Base-by-base conservation (phyloP, 192 early-diverging fungal genomes). In the Radiomyces spectabilis region DNA sequence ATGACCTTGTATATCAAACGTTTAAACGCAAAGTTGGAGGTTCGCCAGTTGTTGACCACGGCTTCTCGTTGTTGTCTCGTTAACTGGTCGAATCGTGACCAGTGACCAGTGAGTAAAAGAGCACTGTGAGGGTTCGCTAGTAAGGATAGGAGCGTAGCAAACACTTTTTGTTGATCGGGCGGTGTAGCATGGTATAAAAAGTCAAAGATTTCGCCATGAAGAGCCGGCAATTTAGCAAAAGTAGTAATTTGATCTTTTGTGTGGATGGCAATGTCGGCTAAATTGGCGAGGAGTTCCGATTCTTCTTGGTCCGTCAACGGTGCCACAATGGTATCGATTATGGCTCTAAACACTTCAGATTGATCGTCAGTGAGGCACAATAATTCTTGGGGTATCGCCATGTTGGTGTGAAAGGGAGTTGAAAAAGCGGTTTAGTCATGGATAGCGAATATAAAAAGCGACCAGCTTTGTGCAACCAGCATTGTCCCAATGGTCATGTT, bases 311-410 rank as follows among this genome's bases (percentile, higher is more conserved):
- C 33, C 5, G 29, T 41, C 6, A 80, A 51, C 27, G 61, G 61
- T 1, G 70, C 55, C 18, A 75, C 51, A 35, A 73, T 56, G 19
- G 73, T 71, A 38, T 76, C 73, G 42, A 64, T 48, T 40, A 80
- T 64, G 32, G 72, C 63, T 25, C 47, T 37, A 38, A 66, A 35
- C 18, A 61, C 60, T 26, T 61, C 60, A 34, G 55, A 57, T 41
- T 72, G 69, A 6, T 61, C 60, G 2, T 55, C 59, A n/a, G 26
- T 59, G 13, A 67, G 29, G 24, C 7, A 15, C 12, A 48, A n/a
- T n/a, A n/a, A n/a, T n/a, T n/a, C n/a, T n/a, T n/a, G 24, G 7
- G 46, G 10, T 27, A 22, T 48, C 29, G 33, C 13, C 33, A 35
- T 35, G 13, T 35, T 35, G 13, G 5, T 4, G 21, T 15, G 5